Conservation (phyloP, 768 basidiomycete species). For the Leccinum variicolor region DNA sequence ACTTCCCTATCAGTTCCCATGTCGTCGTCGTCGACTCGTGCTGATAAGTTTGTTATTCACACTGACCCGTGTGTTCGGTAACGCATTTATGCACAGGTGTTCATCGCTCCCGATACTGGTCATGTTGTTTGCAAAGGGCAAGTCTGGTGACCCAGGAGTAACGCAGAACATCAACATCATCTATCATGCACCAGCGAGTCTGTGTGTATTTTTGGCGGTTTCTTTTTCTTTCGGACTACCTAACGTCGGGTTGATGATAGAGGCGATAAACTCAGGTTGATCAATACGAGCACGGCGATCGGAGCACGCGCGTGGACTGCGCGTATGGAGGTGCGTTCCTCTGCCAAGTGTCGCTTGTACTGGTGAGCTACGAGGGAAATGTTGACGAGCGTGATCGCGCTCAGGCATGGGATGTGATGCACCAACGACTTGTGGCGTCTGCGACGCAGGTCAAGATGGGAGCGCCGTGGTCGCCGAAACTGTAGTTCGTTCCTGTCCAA, state of each 20-base stretch:
- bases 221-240: not conserved
- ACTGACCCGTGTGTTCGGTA: no score
- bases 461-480: constrained; percentile 11
- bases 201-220: constrained; percentile 27
- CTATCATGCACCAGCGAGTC: constrained; percentile 40
- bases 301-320: constrained; percentile 31
- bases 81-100: constrained; percentile 30
- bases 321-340: constrained; percentile 36
- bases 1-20: not conserved
- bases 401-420: constrained; percentile 41
- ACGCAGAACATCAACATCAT: constrained; percentile 44
- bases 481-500: constrained; percentile 3
- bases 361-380: not conserved
- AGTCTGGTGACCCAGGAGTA: constrained; percentile 31
- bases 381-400: not conserved
- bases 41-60: no score
- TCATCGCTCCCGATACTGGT: constrained; percentile 38
- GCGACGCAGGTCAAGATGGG: constrained; percentile 43
- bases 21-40: no score
- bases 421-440: constrained; percentile 41
- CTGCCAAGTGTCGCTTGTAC: no score
- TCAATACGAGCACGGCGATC: constrained; percentile 36
- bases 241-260: constrained; percentile 23
- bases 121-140: constrained; percentile 31
- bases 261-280: constrained; percentile 41